These are phyloP conservation scores for Mortierella sp. DNA, from an alignment of 371 early-diverging fungal genomes.

Conservation along the genomic window DNA sequence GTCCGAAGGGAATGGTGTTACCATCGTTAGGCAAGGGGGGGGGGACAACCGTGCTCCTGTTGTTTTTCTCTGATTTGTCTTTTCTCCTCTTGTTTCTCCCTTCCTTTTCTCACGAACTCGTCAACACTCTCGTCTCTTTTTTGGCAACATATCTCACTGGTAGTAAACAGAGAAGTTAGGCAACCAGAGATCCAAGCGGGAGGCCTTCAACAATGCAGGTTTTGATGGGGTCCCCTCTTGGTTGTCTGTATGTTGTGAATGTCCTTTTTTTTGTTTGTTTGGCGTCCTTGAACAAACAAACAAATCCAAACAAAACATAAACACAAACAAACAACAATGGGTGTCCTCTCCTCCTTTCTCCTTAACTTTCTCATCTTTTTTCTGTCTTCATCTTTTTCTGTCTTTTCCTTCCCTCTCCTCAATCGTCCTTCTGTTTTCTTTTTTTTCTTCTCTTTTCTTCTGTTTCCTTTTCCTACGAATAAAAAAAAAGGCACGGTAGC, in stretches of 20 bases:
- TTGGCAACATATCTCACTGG: not conserved
- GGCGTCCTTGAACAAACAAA: not conserved
- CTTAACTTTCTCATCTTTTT: not conserved
- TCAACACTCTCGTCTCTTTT: too few species aligned
- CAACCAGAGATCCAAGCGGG: not conserved
- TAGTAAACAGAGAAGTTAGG: not conserved
- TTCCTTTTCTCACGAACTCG: not conserved
- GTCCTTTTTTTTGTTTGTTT: not conserved
- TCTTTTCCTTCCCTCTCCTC: too few species aligned
- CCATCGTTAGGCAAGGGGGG: too few species aligned
- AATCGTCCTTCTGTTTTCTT: not conserved
- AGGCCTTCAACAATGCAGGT: not conserved
- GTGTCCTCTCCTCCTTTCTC: not conserved
- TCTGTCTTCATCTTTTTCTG: too few species aligned
- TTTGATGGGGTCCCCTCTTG: not conserved
- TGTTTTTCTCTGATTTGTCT: too few species aligned
- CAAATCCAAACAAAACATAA: not conserved
- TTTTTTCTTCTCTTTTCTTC: not conserved
- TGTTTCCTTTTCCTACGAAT: not conserved
- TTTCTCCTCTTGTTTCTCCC: not conserved
- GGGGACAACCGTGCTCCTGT: too few species aligned
- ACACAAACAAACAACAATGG: not conserved
- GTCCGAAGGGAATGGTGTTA: not conserved
- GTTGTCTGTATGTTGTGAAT: not conserved
- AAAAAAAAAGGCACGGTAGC: not conserved